Evolutionary conservation across 2,329 filamentous ascomycete species (phyloP), one percentile per base, ranked within the genome.

Genomic region (Ceratocystis huliohia): DNA sequence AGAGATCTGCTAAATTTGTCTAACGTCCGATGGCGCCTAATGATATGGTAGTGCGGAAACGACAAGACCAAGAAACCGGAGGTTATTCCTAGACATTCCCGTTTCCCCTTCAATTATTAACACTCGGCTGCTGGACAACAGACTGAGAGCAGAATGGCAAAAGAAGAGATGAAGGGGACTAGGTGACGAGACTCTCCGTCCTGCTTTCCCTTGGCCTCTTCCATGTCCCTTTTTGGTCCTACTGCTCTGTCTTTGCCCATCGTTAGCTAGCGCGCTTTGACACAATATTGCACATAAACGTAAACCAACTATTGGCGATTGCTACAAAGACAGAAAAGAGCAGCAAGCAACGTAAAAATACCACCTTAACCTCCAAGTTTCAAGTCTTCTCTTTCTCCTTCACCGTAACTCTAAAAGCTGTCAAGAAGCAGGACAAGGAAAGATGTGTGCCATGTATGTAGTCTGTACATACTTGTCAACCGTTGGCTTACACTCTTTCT

Each of bases 21-120:
- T 22, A 50, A 22, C 22, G 6, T 20, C n/a, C 7, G 17, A 50
- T 22, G 20, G 17, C 46, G 46, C 10, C 6, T 15, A 50, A 50
- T n/a, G 17, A n/a, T 20, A 7, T 20, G 22, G 46, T 50, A 22
- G n/a, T 50, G 22, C 46, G 22, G 10, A 41, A 41, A 41, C 37
- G 8, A 41, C 37, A 41, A 41, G 37, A 41, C 37, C 3, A 28
- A 56, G 7, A 56, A 13, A 25, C 20, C 50, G 50, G 50, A 56
- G 50, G 50, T 56, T 56, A 56, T 56, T 56, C 50, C 50, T 56
- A 56, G 50, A 56, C 50, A 56, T 41, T 41, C 7, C 22, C 20
- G 22, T 15, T 22, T 56, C 50, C 50, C 50, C 50, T 56, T 56
- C 50, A 56, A 25, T 56, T 41, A 41, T 41, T 13, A 41, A 41